Percentiles rank a stretch among this genome's conserved stretches.
Conservation (phyloP, 257 asterid genomes). For the Gynochthodes officinalis region DNA sequence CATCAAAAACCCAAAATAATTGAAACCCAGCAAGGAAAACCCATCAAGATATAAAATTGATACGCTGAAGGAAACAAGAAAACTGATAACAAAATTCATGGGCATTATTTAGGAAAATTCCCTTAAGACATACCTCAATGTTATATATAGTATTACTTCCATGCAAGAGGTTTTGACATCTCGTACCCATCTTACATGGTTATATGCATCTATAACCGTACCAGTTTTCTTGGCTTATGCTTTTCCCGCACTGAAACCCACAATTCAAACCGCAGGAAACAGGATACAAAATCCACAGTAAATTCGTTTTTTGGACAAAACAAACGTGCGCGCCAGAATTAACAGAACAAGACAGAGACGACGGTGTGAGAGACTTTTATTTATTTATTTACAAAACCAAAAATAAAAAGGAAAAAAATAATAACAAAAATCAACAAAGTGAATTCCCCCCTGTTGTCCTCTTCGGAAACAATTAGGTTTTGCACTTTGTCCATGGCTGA, state of each 20-base stretch:
- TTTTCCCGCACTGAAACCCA: conserved; percentile 10
- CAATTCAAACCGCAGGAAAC: conserved; percentile 6
- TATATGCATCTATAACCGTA: not conserved
- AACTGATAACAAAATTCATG: not conserved
- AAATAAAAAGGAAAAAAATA: not conserved
- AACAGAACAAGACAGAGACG: not conserved
- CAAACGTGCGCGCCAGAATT: not conserved
- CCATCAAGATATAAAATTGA: not conserved
- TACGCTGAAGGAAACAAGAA: not conserved
- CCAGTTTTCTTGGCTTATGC: not conserved
- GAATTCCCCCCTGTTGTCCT: not conserved
- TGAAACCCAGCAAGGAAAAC: not conserved
- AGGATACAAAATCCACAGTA: not conserved
- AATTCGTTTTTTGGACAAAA: not conserved
- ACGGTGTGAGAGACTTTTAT: not conserved
- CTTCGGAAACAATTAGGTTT: not conserved
- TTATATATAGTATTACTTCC: not conserved
- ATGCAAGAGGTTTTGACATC: not conserved
- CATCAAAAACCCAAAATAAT: not conserved
- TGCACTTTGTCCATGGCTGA: not conserved
- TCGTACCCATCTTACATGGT: conserved; percentile 1
- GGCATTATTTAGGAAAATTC: not conserved
- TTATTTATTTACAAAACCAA: not conserved
- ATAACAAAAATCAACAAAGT: not conserved
- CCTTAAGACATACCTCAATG: not conserved